Evolutionary conservation across 2,329 filamentous ascomycete species (phyloP), one percentile per base, ranked within the genome.

Genomic region (Aspergillus intermedius): DNA sequence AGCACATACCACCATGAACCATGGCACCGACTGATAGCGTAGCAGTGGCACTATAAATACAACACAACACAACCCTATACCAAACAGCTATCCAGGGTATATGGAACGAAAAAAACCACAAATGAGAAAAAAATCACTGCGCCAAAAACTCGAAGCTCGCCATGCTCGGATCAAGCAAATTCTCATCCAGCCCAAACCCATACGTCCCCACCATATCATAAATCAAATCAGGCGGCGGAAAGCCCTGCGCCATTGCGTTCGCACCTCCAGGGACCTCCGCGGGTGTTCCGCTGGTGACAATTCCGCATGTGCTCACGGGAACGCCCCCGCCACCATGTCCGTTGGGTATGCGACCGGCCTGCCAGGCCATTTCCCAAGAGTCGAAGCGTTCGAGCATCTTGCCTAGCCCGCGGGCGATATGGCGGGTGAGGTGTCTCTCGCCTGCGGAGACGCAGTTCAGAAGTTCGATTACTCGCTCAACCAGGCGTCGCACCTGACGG

Each of bases 131-230:
- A 19, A 8, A 43, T 56, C 49, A 68, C 46, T 67, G 63, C 37
- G 64, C 61, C 47, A 70, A 51, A 49, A 66, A 70, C 19, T 70
- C 68, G 54, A 71, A 70, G 51, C 62, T 68, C 13, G 68, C 64
- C 64, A 71, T 68, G 44, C 65, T 70, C 12, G 68, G 68, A 56
- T 71, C 68, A 37, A 71, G 58, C 46, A 71, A 51, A 50, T 71
- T 68, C 55, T 71, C 68, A 42, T 71, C 68, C 32, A 71, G 54
- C 5, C 67, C 67, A 47, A 71, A 71, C 10, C 68, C 68, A 55
- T 71, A 71, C 13, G 68, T 70, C 15, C 68, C 68, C n/a, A 71
- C 67, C 68, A 71, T 71, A 42, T 68, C 66, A 49, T 70, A 71
- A 32, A 71, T 70, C 51, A 71, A 48, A 52, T 71, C 68, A 6